Conservation (phyloP, 257 asterid species). For the Paulownia fortunei region DNA sequence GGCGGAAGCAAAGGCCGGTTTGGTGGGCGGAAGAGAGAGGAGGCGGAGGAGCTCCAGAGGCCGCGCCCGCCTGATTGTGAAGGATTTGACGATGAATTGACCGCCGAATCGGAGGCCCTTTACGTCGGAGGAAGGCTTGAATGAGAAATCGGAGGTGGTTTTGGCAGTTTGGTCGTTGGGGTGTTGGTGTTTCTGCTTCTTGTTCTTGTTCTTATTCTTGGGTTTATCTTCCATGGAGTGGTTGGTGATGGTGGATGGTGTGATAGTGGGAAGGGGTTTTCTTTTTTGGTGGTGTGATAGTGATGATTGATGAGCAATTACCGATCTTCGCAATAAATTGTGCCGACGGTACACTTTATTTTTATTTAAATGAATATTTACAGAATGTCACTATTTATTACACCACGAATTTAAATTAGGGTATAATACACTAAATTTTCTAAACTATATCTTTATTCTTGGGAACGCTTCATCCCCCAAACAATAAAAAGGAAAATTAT, state of each 20-base stretch:
- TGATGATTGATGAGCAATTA: conserved; percentile 29
- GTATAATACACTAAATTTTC: not conserved
- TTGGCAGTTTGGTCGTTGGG: conserved; percentile 74
- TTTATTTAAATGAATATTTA: conserved; percentile 9
- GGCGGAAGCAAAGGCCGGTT: conserved; percentile 64
- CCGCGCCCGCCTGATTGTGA: conserved; percentile 85
- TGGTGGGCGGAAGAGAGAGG: conserved; percentile 67
- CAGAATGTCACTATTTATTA: not conserved
- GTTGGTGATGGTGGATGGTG: conserved; percentile 1
- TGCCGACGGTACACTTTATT: conserved; percentile 24
- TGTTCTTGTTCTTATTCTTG: conserved; percentile 48
- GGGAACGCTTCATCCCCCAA: too few relatives aligned
- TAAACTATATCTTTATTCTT: too few relatives aligned
- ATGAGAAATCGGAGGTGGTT: conserved; percentile 64
- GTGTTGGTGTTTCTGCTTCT: conserved; percentile 81
- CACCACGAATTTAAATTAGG: not conserved
- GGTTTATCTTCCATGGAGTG: conserved; percentile 56
- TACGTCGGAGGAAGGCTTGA: conserved; percentile 68
- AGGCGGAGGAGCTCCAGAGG: conserved; percentile 79
- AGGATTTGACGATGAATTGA: conserved; percentile 89
- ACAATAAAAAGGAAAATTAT: too few relatives aligned
- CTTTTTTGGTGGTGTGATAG: conserved; percentile 15
- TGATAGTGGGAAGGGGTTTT: not conserved
- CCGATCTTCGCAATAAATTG: conserved; percentile 34
- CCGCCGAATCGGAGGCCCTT: conserved; percentile 97